phyloP scores from a whole-genome alignment of 179 eudicot genomes.

The Corrigiola litoralis region DNA sequence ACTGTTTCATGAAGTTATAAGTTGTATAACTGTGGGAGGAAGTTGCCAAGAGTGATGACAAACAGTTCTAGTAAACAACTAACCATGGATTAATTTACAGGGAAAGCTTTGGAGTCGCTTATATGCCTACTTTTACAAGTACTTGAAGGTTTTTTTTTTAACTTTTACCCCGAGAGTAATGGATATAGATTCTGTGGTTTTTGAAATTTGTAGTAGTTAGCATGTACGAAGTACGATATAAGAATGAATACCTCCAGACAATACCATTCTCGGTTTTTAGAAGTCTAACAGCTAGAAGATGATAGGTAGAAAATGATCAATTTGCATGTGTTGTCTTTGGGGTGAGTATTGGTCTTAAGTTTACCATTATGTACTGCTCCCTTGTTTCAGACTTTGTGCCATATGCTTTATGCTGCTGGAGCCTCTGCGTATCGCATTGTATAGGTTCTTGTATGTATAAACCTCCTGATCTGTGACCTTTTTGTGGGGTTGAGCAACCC shows the following conservation, averaged over 20 bases:
- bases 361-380: not conserved
- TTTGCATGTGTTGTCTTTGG: not conserved
- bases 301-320: not conserved
- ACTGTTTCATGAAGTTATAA: no score
- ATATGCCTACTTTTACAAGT: no score
- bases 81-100: no score
- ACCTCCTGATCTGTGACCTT: no score
- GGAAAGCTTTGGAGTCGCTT: no score
- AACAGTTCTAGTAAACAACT: no score
- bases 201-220: not conserved
- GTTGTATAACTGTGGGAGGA: no score
- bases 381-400: not conserved
- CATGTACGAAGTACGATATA: not conserved
- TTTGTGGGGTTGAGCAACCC: no score
- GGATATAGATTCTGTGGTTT: not conserved
- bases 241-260: not conserved
- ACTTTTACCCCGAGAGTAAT: not conserved
- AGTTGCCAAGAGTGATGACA: no score
- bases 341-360: not conserved
- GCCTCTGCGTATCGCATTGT: not conserved
- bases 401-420: not conserved
- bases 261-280: not conserved
- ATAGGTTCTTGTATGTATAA: not conserved
- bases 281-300: not conserved
- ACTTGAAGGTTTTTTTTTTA: no score